phyloP scores from a whole-genome alignment of 371 early-diverging fungal species.

The Mucor ambiguus region DNA sequence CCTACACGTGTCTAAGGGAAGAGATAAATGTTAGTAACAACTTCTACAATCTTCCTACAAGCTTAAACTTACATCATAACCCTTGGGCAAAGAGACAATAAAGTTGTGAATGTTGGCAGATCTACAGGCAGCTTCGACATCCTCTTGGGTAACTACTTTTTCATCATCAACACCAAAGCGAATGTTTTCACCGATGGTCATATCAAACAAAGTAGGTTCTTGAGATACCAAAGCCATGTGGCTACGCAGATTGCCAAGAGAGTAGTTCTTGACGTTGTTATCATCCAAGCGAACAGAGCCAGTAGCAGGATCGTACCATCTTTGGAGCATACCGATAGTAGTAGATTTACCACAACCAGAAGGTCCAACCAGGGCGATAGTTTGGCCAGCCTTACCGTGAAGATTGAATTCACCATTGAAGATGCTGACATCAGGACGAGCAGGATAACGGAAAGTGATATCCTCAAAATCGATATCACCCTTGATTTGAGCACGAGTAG shows the following conservation, averaged over 20 bases:
- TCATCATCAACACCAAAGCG: slow-evolving; percentile 62
- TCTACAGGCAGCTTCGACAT: slow-evolving; percentile 63
- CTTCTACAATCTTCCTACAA: no score
- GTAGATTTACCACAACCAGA: slow-evolving; percentile 91
- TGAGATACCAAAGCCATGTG: slow-evolving; percentile 87
- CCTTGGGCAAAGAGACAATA: slow-evolving; percentile 65
- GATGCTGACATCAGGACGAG: slow-evolving; percentile 75
- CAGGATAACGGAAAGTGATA: slow-evolving; percentile 84
- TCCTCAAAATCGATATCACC: slow-evolving; percentile 63
- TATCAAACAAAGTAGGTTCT: slow-evolving; percentile 84
- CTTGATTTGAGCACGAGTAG: slow-evolving; percentile 33
- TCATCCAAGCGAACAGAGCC: slow-evolving; percentile 73
- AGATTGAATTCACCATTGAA: slow-evolving; percentile 77
- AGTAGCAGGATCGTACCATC: slow-evolving; percentile 79
- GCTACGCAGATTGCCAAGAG: slow-evolving; percentile 63
- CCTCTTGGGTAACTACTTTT: slow-evolving; percentile 50
- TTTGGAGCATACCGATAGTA: slow-evolving; percentile 79
- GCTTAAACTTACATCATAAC: slow-evolving; percentile 56
- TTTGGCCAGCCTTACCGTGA: slow-evolving; percentile 72
- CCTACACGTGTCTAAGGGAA: slow-evolving; percentile 62
- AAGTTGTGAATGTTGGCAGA: slow-evolving; percentile 82
- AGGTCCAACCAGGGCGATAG: slow-evolving; percentile 87
- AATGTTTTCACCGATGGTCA: slow-evolving; percentile 83
- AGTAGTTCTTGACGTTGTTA: slow-evolving; percentile 63
- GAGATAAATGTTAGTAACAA: no score